Evolutionary conservation across 1,284 basidiomycete genomes (phyloP), one percentile per base, ranked within the genome.

Genomic region (Coniferiporia sulphurascens): DNA sequence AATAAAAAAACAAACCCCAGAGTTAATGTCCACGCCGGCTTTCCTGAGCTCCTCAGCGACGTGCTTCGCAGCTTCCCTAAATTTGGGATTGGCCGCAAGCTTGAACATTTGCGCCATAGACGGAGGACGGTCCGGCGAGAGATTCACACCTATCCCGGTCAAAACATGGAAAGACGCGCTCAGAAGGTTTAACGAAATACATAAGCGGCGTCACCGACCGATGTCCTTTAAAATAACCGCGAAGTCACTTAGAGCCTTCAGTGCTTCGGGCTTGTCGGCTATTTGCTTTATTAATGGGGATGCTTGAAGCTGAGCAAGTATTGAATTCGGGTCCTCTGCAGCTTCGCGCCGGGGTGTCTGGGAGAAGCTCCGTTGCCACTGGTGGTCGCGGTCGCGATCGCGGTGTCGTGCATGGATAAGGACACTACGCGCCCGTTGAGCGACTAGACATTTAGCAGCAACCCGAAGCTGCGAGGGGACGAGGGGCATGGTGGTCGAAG

Each of bases 1-100:
- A 36, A 41, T 27, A 6, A 12, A 8, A 55, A n/a, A 13, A 71
- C 69, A 10, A 54, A 77, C 81, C 70, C 77, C 70, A 38, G 75
- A 72, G 41, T 69, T 73, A 44, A 84, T 55, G 65, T 86, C 79
- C 17, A 88, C 69, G 0, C 84, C 86, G 41, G 82, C 83, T 46
- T 82, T 83, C 58, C 80, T 71, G 63, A 87, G 69, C 61, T 81
- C 80, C n/a, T 76, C 75, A 56, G 74, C 72, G 17, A 86, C 72
- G 48, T 71, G 73, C 65, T 76, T 74, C 38, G 78, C 74, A 36
- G 75, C 77, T 51, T 70, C 73, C 57, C 80, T 73, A 58, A 87
- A 82, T 53, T 81, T 80, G 2, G 79, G 65, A 63, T 76, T 83
- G 58, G 78, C 73, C 19, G 79, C 71, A 41, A 87, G 70, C 62